A percentile compares a stretch with the other conserved stretches of the same genome.
Evolutionary conservation across 805 yeast species (phyloP).

Genomic region (Scheffersomyces amazonensis): DNA sequence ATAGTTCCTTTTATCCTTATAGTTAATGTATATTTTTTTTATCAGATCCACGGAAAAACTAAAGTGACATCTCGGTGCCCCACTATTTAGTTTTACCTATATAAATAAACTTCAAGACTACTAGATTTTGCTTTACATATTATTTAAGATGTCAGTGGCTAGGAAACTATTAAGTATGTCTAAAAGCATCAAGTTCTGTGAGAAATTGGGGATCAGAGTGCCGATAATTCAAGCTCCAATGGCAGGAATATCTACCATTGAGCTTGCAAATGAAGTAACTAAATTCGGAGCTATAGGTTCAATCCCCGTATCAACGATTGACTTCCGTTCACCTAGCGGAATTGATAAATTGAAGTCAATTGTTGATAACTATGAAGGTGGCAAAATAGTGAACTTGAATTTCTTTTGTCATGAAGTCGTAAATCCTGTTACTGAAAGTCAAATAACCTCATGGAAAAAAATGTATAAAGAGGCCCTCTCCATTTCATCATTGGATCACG

Average conservation of each 20-base stretch:
- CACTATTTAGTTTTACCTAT: too few relatives aligned
- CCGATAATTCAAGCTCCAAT: constrained; percentile 58
- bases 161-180: too few relatives aligned
- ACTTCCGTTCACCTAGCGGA: constrained; percentile 12
- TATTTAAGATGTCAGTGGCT: too few relatives aligned
- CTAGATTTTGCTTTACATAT: too few relatives aligned
- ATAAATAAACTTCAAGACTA: too few relatives aligned
- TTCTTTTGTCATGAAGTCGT: constrained; percentile 43
- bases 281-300: constrained; percentile 52
- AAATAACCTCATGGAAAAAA: constrained; percentile 20
- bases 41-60: too few relatives aligned
- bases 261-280: constrained; percentile 42
- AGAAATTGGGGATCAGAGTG: constrained; percentile 25
- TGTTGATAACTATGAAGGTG: constrained; percentile 7
- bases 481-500: constrained; percentile 4
- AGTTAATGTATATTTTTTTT: too few relatives aligned
- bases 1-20: background rate
- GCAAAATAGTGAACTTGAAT: constrained; percentile 37
- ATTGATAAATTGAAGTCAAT: constrained; percentile 12
- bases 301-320: constrained; percentile 34
- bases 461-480: constrained; percentile 10
- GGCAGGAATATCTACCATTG: constrained; percentile 53
- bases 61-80: too few relatives aligned
- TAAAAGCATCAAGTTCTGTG: background rate
- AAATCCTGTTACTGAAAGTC: constrained; percentile 14